Conservation (phyloP, 2,329 filamentous ascomycete genomes). For the Penicillium concentricum region DNA sequence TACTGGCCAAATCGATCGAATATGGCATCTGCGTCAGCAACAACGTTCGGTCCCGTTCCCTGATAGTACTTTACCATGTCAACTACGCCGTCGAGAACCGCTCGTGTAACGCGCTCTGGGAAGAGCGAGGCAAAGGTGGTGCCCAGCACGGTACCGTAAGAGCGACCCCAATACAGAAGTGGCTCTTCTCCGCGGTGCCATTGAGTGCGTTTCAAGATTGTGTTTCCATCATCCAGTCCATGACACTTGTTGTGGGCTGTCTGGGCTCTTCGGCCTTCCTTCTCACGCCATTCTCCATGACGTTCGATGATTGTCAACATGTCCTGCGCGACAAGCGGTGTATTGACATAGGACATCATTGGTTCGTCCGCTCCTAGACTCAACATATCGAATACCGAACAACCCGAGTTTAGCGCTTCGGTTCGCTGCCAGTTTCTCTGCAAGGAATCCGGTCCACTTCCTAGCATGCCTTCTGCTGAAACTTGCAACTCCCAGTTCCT, state of each 20-base stretch:
- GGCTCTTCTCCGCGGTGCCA: slow-evolving; percentile 32
- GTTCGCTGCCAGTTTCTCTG: slow-evolving; percentile 35
- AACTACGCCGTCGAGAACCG: slow-evolving; percentile 39
- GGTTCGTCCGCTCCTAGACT: slow-evolving; percentile 18
- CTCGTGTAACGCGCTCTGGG: slow-evolving; percentile 38
- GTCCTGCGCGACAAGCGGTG: slow-evolving; percentile 34
- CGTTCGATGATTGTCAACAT: slow-evolving; percentile 40
- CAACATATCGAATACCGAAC: slow-evolving; percentile 26
- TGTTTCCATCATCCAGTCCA: slow-evolving; percentile 20
- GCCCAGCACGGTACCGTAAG: slow-evolving; percentile 49
- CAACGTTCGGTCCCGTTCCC: slow-evolving; percentile 22
- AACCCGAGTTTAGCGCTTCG: slow-evolving; percentile 33
- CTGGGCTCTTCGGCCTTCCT: slow-evolving; percentile 29
- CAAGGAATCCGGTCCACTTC: slow-evolving; percentile 29
- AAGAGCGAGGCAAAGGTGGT: slow-evolving; percentile 49
- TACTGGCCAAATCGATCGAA: slow-evolving; percentile 35
- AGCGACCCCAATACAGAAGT: slow-evolving; percentile 45
- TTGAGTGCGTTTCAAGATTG: slow-evolving; percentile 26
- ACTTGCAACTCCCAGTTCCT: slow-evolving; percentile 36
- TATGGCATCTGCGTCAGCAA: slow-evolving; percentile 37
- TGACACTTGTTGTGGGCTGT: slow-evolving; percentile 12
- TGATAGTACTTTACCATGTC: slow-evolving; percentile 37
- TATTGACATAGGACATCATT: slow-evolving; percentile 35
- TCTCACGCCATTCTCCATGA: slow-evolving; percentile 41
- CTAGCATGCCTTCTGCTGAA: slow-evolving; percentile 38